phyloP scores from a whole-genome alignment of 768 basidiomycete genomes.

The Epithele typhae region DNA sequence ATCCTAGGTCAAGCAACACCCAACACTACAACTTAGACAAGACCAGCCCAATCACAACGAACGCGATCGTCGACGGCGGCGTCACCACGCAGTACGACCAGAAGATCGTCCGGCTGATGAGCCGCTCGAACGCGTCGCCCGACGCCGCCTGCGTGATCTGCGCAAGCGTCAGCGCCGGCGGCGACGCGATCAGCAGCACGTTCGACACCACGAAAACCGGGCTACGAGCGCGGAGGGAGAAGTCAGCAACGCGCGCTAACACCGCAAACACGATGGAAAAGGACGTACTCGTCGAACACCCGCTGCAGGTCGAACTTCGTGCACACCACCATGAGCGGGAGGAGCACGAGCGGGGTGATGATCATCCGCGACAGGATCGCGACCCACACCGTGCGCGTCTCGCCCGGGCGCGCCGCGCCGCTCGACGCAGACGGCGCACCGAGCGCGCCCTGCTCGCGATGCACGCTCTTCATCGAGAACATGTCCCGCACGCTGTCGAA shows the following conservation, averaged over 20 bases:
- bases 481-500: conserved; percentile 40
- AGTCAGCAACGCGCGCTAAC: neutral
- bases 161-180: conserved; percentile 72
- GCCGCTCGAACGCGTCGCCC: conserved; percentile 86
- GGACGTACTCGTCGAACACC: conserved; percentile 73
- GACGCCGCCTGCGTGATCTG: conserved; percentile 82
- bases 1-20: neutral
- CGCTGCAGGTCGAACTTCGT: conserved; percentile 53
- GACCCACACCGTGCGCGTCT: conserved; percentile 80
- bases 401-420: conserved; percentile 43
- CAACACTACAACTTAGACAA: conserved; percentile 47
- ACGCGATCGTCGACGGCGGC: conserved; percentile 75
- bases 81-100: conserved; percentile 90
- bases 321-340: conserved; percentile 70
- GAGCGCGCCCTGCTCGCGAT: conserved; percentile 11
- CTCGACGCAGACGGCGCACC: conserved; percentile 8
- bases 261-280: neutral
- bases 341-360: conserved; percentile 69
- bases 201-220: conserved; percentile 86
- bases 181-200: conserved; percentile 76
- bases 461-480: conserved; percentile 30
- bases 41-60: conserved; percentile 71
- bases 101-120: conserved; percentile 89
- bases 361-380: conserved; percentile 86
- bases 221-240: conserved; percentile 33